phyloP scores from a whole-genome alignment of 768 basidiomycete genomes.

The Tephrocybe sp. region DNA sequence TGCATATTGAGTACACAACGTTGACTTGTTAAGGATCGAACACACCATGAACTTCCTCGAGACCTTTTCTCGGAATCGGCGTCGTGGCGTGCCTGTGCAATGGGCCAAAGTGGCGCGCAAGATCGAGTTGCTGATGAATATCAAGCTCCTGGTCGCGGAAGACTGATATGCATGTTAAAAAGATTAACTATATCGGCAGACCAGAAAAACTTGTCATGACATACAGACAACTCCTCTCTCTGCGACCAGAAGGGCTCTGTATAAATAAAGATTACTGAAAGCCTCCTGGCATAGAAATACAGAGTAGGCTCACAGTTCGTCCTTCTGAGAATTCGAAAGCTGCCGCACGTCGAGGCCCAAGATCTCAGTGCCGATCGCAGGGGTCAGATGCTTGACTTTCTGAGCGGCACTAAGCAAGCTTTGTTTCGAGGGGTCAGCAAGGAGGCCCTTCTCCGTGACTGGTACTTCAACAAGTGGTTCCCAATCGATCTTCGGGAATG shows the following conservation, averaged over 20 bases:
- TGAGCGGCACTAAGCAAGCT: constrained; percentile 59
- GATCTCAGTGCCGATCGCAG: constrained; percentile 74
- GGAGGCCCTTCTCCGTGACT: constrained; percentile 66
- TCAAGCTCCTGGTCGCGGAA: constrained; percentile 72
- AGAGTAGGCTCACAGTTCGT: constrained; percentile 59
- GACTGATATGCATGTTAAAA: constrained; percentile 36
- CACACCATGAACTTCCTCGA: constrained; percentile 74
- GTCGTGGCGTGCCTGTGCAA: constrained; percentile 85
- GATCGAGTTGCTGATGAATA: constrained; percentile 67
- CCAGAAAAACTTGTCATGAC: neutral
- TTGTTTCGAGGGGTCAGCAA: constrained; percentile 69
- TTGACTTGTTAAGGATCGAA: constrained; percentile 7
- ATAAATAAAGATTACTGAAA: constrained; percentile 11
- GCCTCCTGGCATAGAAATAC: neutral
- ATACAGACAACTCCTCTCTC: constrained; percentile 76
- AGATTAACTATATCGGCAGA: neutral
- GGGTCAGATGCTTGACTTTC: constrained; percentile 68
- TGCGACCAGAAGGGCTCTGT: constrained; percentile 67
- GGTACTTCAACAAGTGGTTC: constrained; percentile 53
- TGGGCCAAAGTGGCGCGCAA: constrained; percentile 69
- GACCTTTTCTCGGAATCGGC: constrained; percentile 68
- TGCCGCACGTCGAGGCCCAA: constrained; percentile 71
- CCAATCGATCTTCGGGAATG: constrained; percentile 63
- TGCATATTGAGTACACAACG: constrained; percentile 1
- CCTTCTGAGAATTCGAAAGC: constrained; percentile 65